These are phyloP conservation scores for Gastrolobium bilobum DNA, from an alignment of 306 rosid genomes.

Conservation along the genomic window DNA sequence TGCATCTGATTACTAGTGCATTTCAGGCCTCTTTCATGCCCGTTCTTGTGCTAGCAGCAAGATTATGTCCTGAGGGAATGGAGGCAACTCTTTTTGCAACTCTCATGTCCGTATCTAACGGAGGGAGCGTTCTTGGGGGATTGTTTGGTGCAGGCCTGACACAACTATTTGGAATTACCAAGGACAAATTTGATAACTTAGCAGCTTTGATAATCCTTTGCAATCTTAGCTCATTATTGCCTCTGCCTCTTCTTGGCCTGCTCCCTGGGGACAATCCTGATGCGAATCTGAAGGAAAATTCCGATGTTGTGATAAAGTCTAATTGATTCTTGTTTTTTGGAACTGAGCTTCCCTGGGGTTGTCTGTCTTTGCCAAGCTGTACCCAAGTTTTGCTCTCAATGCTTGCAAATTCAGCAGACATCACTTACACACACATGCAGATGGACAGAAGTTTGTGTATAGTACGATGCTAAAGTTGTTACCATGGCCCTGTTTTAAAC, in stretches of 20 bases:
- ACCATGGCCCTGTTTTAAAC: slow-evolving; percentile 30
- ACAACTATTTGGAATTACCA: slow-evolving; percentile 85
- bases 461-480: slow-evolving; percentile 35
- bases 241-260: slow-evolving; percentile 92
- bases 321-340: slow-evolving; percentile 57
- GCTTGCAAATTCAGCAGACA: slow-evolving; percentile 45
- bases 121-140: slow-evolving; percentile 95
- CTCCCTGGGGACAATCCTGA: slow-evolving; percentile 75
- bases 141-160: slow-evolving; percentile 94
- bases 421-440: slow-evolving; percentile 22
- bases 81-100: slow-evolving; percentile 99
- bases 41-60: slow-evolving; percentile 95
- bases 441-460: slow-evolving; percentile 45
- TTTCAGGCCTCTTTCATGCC: slow-evolving; percentile 99
- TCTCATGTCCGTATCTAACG: slow-evolving; percentile 94
- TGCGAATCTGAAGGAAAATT: slow-evolving; percentile 54
- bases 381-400: slow-evolving; percentile 27
- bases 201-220: slow-evolving; percentile 80
- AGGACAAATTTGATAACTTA: slow-evolving; percentile 86
- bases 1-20: slow-evolving; percentile 43
- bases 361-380: slow-evolving; percentile 24
- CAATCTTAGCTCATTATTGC: slow-evolving; percentile 91
- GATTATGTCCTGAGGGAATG: slow-evolving; percentile 96
- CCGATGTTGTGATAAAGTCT: slow-evolving; percentile 81
- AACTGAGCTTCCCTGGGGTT: slow-evolving; percentile 28